Conservation (phyloP, 1,284 basidiomycete genomes). For the Mycena citricolor region DNA sequence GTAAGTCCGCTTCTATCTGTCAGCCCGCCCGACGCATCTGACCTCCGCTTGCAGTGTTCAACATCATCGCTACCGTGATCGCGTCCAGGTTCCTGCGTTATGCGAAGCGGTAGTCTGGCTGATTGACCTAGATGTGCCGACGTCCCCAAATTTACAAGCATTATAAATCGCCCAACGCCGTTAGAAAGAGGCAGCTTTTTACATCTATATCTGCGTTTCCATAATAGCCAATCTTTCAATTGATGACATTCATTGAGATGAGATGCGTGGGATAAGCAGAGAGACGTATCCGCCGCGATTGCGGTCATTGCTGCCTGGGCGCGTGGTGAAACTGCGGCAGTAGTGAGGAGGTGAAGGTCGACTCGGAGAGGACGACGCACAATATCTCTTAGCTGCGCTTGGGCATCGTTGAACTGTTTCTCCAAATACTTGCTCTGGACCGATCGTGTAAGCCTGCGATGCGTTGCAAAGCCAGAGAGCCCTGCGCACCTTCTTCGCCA, state of each 20-base stretch:
- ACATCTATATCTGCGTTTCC: no score
- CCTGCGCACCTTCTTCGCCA: conserved; percentile 72
- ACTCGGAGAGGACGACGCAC: conserved; percentile 45
- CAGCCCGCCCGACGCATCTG: not conserved
- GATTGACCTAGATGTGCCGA: no score
- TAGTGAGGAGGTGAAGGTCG: conserved; percentile 6
- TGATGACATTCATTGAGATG: no score
- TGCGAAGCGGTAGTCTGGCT: conserved; percentile 50
- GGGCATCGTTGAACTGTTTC: conserved; percentile 88
- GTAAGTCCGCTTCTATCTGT: conserved; percentile 32
- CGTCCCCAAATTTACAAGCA: no score
- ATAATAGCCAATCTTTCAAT: no score
- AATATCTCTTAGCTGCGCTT: conserved; percentile 83
- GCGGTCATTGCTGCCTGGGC: conserved; percentile 45
- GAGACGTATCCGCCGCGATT: no score
- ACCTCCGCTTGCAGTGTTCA: conserved; percentile 53
- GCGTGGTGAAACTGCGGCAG: conserved; percentile 59
- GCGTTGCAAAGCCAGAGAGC: conserved; percentile 9
- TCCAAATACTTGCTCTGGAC: conserved; percentile 82
- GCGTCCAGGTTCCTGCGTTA: conserved; percentile 78
- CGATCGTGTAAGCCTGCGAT: conserved; percentile 5
- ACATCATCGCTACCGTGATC: conserved; percentile 63
- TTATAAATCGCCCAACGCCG: no score
- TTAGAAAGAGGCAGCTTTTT: no score
- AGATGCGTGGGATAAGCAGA: no score